Percentiles rank a stretch among this genome's conserved stretches.
These are phyloP conservation scores for Aspergillus homomorphus DNA, from an alignment of 495 filamentous ascomycete genomes.

Conservation along the genomic window DNA sequence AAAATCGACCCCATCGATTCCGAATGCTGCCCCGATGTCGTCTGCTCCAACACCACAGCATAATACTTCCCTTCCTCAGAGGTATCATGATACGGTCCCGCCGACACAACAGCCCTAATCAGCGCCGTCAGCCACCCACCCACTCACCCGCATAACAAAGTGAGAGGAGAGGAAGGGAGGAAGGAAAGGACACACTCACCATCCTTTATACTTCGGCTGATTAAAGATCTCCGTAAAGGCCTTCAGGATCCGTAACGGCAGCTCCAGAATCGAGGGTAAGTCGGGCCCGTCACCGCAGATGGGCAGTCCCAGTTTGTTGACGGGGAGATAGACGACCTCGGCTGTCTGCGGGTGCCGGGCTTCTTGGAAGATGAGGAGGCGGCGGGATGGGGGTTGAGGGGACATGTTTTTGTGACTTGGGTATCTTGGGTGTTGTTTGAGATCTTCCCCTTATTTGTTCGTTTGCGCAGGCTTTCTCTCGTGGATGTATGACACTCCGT, in stretches of 20 bases:
- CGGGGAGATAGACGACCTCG: constrained; percentile 35
- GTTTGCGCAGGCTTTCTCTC: background rate
- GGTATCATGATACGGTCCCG: constrained; percentile 42
- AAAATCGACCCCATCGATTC: constrained; percentile 8
- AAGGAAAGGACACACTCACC: constrained; percentile 31
- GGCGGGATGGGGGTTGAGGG: constrained; percentile 17
- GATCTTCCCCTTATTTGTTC: background rate
- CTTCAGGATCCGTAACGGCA: constrained; percentile 37
- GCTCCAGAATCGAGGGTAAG: constrained; percentile 37
- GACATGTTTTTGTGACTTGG: background rate
- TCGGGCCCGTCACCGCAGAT: constrained; percentile 39
- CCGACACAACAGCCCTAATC: constrained; percentile 36
- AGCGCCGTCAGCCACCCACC: background rate
- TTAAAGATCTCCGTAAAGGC: constrained; percentile 48
- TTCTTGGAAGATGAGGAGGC: constrained; percentile 40
- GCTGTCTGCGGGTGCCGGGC: constrained; percentile 31
- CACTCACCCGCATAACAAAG: background rate
- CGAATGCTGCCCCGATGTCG: background rate
- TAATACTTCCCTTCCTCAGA: constrained; percentile 43
- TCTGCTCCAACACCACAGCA: constrained; percentile 42
- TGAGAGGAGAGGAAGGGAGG: constrained; percentile 10
- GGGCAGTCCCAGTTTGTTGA: constrained; percentile 44
- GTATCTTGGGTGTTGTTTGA: too few species aligned
- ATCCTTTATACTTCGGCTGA: constrained; percentile 44
- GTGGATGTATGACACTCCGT: background rate